These are phyloP conservation scores for Paramyrothecium roridum DNA, from an alignment of 2,329 filamentous ascomycete genomes.

Conservation along the genomic window DNA sequence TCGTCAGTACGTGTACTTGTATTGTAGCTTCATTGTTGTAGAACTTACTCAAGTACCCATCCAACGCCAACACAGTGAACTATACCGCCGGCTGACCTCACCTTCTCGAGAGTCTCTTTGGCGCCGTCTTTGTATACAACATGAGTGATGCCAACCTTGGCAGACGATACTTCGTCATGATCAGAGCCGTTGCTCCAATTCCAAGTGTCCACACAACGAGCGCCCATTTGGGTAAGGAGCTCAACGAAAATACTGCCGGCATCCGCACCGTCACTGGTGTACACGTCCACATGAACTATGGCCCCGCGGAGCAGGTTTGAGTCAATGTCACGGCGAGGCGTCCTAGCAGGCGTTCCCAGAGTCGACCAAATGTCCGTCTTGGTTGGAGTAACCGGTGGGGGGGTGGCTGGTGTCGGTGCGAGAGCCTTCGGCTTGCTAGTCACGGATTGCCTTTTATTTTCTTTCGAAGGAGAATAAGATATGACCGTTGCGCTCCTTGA, in stretches of 20 bases:
- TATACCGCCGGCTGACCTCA: constrained; percentile 66
- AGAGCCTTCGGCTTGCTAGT: background rate
- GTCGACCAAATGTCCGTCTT: constrained; percentile 52
- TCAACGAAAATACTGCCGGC: constrained; percentile 79
- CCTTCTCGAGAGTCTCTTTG: constrained; percentile 76
- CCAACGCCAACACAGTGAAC: constrained; percentile 84
- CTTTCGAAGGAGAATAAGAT: constrained; percentile 51
- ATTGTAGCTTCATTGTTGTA: background rate
- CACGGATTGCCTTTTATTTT: constrained; percentile 20
- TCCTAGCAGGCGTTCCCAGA: constrained; percentile 53
- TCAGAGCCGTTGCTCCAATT: constrained; percentile 55
- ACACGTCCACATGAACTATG: constrained; percentile 79
- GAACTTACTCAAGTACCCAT: constrained; percentile 82
- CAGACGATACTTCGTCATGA: constrained; percentile 30
- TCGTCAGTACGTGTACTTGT: constrained; percentile 17
- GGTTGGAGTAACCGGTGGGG: constrained; percentile 34
- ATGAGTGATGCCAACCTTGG: constrained; percentile 75
- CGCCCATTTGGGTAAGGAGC: constrained; percentile 77
- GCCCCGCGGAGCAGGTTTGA: constrained; percentile 61
- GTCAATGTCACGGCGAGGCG: constrained; percentile 52
- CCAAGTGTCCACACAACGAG: constrained; percentile 74
- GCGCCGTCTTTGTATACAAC: constrained; percentile 88
- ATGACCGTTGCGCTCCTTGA: constrained; percentile 49
- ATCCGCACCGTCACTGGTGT: constrained; percentile 77
- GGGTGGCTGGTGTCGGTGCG: constrained; percentile 22